phyloP scores from a whole-genome alignment of 2,329 filamentous ascomycete genomes.

The Coniochaeta sp. region DNA sequence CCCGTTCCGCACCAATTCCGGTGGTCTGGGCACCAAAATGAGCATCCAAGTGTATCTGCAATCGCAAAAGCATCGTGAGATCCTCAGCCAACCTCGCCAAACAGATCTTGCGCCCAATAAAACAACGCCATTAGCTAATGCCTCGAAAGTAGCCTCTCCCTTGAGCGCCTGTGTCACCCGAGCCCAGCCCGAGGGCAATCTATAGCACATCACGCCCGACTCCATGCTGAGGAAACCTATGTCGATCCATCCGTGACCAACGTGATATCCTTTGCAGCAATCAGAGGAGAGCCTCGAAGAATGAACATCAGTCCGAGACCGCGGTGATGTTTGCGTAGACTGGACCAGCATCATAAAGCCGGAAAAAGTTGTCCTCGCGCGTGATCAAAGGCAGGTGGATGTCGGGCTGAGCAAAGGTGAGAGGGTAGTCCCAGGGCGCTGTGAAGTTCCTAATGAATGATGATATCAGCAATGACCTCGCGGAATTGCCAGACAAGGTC shows the following conservation, averaged over 20 bases:
- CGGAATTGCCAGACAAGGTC: background rate
- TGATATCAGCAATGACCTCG: background rate
- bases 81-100: background rate
- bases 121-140: background rate
- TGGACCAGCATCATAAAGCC: constrained; percentile 5
- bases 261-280: background rate
- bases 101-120: background rate
- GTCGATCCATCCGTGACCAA: background rate
- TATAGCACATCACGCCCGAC: background rate
- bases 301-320: constrained; percentile 6
- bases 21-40: background rate
- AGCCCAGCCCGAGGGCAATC: background rate
- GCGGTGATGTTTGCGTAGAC: constrained; percentile 9
- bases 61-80: background rate
- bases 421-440: constrained; percentile 12
- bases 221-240: background rate
- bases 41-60: background rate
- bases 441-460: constrained; percentile 12
- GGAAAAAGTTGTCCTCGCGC: constrained; percentile 4
- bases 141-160: background rate
- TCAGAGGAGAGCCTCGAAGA: background rate
- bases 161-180: background rate
- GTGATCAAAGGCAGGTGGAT: constrained; percentile 5
- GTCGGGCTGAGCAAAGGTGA: constrained; percentile 9
- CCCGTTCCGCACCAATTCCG: background rate